Evolutionary conservation across 305 asterid species (phyloP).

Genomic region (Plantago lanceolata): DNA sequence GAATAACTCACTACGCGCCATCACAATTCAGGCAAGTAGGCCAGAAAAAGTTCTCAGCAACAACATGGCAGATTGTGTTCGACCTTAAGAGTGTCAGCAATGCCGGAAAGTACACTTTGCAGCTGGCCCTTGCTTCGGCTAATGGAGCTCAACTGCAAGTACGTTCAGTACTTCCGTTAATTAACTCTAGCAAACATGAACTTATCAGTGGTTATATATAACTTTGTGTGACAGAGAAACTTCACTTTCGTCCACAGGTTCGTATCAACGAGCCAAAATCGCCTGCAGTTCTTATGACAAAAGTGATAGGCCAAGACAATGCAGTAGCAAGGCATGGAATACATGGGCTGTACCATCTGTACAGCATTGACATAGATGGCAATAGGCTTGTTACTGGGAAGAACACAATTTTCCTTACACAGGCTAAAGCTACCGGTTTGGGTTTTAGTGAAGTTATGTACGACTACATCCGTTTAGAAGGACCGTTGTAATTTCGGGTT

Average conservation of each 20-base stretch:
- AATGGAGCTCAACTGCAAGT: slow-evolving; percentile 40
- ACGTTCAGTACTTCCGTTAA: neutral
- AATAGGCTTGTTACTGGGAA: slow-evolving; percentile 30
- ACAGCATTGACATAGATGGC: slow-evolving; percentile 30
- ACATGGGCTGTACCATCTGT: slow-evolving; percentile 52
- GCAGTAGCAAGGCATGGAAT: slow-evolving; percentile 64
- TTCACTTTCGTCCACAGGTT: slow-evolving; percentile 25
- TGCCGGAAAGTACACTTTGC: slow-evolving; percentile 46
- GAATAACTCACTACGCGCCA: no score
- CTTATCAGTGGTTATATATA: no score
- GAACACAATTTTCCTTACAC: slow-evolving; percentile 42
- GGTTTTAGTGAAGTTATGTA: slow-evolving; percentile 47
- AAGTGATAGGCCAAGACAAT: slow-evolving; percentile 45
- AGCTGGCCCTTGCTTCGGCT: slow-evolving; percentile 51
- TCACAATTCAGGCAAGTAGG: slow-evolving; percentile 31
- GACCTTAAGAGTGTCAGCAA: slow-evolving; percentile 24
- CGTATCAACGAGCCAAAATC: slow-evolving; percentile 33
- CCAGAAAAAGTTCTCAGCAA: slow-evolving; percentile 19
- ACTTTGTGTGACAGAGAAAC: no score
- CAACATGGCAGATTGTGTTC: slow-evolving; percentile 54
- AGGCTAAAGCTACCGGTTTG: slow-evolving; percentile 28
- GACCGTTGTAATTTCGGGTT: no score
- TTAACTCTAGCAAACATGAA: neutral
- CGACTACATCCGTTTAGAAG: slow-evolving; percentile 55
- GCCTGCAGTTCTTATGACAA: slow-evolving; percentile 32